phyloP scores from a whole-genome alignment of 805 yeast genomes.

The Starmerella kuoi region DNA sequence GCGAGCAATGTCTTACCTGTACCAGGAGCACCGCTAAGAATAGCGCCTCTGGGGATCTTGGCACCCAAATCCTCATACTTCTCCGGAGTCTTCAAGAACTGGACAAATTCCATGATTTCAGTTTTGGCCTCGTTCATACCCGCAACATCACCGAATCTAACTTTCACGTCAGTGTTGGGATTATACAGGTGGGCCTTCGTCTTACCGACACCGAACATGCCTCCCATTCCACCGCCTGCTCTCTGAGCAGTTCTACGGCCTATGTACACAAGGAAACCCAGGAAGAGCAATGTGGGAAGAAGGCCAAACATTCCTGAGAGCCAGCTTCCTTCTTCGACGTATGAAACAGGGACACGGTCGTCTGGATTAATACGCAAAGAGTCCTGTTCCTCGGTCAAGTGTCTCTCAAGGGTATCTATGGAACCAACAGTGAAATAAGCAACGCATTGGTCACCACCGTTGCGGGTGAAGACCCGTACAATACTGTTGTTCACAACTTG shows the following conservation, averaged over 20 bases:
- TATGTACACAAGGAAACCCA: conserved; percentile 67
- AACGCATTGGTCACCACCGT: conserved; percentile 31
- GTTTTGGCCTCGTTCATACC: conserved; percentile 91
- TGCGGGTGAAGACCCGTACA: conserved; percentile 34
- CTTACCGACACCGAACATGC: conserved; percentile 65
- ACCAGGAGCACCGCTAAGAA: conserved; percentile 91
- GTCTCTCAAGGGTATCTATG: conserved; percentile 72
- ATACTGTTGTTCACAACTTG: conserved; percentile 59
- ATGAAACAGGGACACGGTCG: conserved; percentile 67
- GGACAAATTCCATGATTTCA: conserved; percentile 91
- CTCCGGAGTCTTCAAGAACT: conserved; percentile 70
- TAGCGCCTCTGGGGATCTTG: conserved; percentile 90
- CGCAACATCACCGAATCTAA: conserved; percentile 80
- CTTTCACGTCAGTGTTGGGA: conserved; percentile 70
- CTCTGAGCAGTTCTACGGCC: conserved; percentile 36
- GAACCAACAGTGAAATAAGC: conserved; percentile 81
- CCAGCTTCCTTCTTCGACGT: conserved; percentile 55
- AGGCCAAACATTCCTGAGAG: conserved; percentile 54
- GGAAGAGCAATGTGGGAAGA: conserved; percentile 64
- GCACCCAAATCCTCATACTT: conserved; percentile 85
- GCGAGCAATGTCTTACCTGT: conserved; percentile 91
- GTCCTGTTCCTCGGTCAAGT: conserved; percentile 61
- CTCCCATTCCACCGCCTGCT: conserved; percentile 41
- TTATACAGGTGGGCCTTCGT: conserved; percentile 58
- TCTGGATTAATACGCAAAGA: conserved; percentile 51